phyloP scores from a whole-genome alignment of 768 basidiomycete species.

The Rhizopogon sp. region DNA sequence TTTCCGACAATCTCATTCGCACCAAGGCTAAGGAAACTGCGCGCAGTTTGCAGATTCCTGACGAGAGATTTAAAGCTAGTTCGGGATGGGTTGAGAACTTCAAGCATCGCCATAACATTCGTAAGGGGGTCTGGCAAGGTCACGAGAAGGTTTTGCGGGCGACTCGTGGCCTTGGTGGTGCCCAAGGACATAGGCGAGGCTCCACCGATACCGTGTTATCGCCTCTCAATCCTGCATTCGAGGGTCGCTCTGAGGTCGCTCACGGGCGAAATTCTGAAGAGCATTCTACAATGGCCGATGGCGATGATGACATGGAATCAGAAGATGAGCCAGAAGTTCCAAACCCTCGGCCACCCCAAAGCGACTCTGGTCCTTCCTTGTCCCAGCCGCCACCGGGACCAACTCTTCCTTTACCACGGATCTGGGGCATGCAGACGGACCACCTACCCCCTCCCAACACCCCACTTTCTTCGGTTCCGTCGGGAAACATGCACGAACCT shows the following conservation, averaged over 20 bases:
- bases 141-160: constrained; percentile 31
- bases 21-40: constrained; percentile 67
- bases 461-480: constrained; percentile 27
- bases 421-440: constrained; percentile 27
- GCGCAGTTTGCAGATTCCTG: constrained; percentile 44
- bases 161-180: constrained; percentile 22
- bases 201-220: constrained; percentile 30
- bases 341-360: constrained; percentile 19
- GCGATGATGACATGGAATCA: constrained; percentile 32
- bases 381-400: constrained; percentile 21
- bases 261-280: constrained; percentile 15
- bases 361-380: constrained; percentile 24
- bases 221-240: constrained; percentile 37
- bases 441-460: constrained; percentile 20
- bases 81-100: constrained; percentile 92
- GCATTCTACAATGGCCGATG: constrained; percentile 23
- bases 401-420: constrained; percentile 27
- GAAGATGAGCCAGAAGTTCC: constrained; percentile 28
- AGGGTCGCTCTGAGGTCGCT: constrained; percentile 25
- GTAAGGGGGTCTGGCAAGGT: constrained; percentile 55
- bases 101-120: constrained; percentile 76
- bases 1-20: constrained; percentile 64
- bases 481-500: constrained; percentile 22
- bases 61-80: constrained; percentile 86
- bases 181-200: constrained; percentile 31